phyloP scores from a whole-genome alignment of 805 yeast genomes.

The Kluyveromyces nonfermentans region DNA sequence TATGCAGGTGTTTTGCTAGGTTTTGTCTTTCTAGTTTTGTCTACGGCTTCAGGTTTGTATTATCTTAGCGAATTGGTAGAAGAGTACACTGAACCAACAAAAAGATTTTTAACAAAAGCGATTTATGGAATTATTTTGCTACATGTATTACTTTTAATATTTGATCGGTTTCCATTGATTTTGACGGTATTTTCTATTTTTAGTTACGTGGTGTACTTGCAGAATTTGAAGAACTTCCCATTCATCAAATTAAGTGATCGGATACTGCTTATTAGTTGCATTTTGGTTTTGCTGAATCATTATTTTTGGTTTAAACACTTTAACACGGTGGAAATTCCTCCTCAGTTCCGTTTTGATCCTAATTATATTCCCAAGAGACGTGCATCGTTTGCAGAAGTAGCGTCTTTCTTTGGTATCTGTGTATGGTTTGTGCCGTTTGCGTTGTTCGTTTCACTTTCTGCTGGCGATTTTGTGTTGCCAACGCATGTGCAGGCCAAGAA shows the following conservation, averaged over 20 bases:
- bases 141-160: slow-evolving; percentile 48
- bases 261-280: slow-evolving; percentile 59
- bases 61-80: slow-evolving; percentile 88
- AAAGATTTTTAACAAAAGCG: slow-evolving; percentile 50
- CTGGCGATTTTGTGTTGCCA: slow-evolving; percentile 84
- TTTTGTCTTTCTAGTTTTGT: slow-evolving; percentile 48
- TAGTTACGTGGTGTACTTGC: slow-evolving; percentile 65
- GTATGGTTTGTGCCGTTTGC: slow-evolving; percentile 94
- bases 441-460: slow-evolving; percentile 81
- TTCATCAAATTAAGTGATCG: slow-evolving; percentile 67
- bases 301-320: slow-evolving; percentile 85
- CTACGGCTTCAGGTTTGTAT: slow-evolving; percentile 85
- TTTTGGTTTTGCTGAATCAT: slow-evolving; percentile 70
- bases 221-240: slow-evolving; percentile 76
- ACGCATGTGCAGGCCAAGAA: slow-evolving; percentile 28
- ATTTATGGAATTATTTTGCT: slow-evolving; percentile 53
- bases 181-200: slow-evolving; percentile 57
- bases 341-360: slow-evolving; percentile 50
- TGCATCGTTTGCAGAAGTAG: slow-evolving; percentile 79
- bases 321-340: slow-evolving; percentile 56
- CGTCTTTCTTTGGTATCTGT: slow-evolving; percentile 90
- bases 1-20: slow-evolving; percentile 53
- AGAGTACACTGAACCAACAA: slow-evolving; percentile 83
- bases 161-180: slow-evolving; percentile 74
- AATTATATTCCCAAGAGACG: slow-evolving; percentile 54